A percentile compares a stretch with the other conserved stretches of the same genome.
phyloP scores from a whole-genome alignment of 768 basidiomycete species.

The Auriscalpium orientale region DNA sequence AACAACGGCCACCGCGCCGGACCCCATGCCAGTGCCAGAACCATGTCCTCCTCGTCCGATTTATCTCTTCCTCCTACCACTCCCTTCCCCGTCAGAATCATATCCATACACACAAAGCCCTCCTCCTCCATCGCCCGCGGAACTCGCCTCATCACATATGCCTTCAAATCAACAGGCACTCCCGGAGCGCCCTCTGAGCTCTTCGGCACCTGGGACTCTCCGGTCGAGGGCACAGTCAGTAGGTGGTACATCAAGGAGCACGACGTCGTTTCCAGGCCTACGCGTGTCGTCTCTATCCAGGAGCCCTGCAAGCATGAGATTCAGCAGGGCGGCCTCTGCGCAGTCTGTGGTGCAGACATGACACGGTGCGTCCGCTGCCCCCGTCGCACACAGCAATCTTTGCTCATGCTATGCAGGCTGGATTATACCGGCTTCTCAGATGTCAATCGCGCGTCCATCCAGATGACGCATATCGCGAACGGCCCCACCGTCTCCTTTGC shows the following conservation, averaged over 20 bases:
- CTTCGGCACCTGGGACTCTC: conserved; percentile 87
- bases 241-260: conserved; percentile 63
- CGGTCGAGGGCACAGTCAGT: conserved; percentile 72
- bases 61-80: conserved; percentile 70
- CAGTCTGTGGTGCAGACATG: conserved; percentile 92
- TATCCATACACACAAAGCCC: conserved; percentile 50
- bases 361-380: conserved; percentile 54
- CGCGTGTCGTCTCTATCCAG: conserved; percentile 54
- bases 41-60: conserved; percentile 32
- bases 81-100: conserved; percentile 81
- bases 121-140: conserved; percentile 54
- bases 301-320: conserved; percentile 98
- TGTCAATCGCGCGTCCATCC: conserved; percentile 78
- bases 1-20: too few relatives aligned
- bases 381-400: conserved; percentile 1
- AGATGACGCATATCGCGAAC: conserved; percentile 89
- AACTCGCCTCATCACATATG: conserved; percentile 75
- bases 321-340: conserved; percentile 88
- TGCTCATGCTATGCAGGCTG: conserved; percentile 36
- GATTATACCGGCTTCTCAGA: conserved; percentile 89
- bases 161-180: conserved; percentile 53
- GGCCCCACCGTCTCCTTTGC: conserved; percentile 89
- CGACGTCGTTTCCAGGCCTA: conserved; percentile 53
- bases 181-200: conserved; percentile 49
- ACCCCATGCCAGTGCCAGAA: not conserved